Conservation (phyloP, 495 filamentous ascomycete genomes). For the Schizothecium vesticola region DNA sequence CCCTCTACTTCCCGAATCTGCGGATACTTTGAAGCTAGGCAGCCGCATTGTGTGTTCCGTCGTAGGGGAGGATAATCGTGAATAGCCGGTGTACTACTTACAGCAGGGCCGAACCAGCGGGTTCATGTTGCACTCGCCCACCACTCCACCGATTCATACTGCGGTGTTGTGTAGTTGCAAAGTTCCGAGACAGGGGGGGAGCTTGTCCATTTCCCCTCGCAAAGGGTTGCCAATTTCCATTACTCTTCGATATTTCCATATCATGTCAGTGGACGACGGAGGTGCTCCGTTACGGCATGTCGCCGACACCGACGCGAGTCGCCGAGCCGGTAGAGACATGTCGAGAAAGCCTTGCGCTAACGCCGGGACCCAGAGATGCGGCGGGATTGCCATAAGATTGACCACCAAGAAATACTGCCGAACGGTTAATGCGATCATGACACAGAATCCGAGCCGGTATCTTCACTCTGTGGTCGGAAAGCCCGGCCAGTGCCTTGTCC, state of each 20-base stretch:
- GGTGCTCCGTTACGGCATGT: background rate
- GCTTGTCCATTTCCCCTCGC: background rate
- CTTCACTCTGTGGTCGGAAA: background rate
- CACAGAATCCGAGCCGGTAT: background rate
- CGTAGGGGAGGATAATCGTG: background rate
- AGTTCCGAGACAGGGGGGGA: background rate
- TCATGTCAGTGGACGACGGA: background rate
- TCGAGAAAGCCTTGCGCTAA: background rate
- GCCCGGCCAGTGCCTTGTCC: background rate
- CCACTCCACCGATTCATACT: background rate
- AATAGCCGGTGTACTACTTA: background rate
- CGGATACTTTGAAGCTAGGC: background rate
- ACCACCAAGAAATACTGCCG: background rate
- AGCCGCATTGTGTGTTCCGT: background rate
- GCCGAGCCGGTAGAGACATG: background rate
- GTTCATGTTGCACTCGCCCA: background rate
- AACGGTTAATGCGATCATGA: background rate
- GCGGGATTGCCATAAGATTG: slow-evolving; percentile 10
- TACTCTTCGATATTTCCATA: background rate
- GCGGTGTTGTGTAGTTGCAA: background rate
- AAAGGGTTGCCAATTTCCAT: background rate
- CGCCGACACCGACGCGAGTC: background rate
- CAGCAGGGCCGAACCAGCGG: background rate
- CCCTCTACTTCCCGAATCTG: background rate
- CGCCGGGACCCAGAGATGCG: background rate